Percentiles rank a stretch among this genome's conserved stretches.
Evolutionary conservation across 495 filamentous ascomycete species (phyloP).

Genomic region (Penicillium samsonianum): DNA sequence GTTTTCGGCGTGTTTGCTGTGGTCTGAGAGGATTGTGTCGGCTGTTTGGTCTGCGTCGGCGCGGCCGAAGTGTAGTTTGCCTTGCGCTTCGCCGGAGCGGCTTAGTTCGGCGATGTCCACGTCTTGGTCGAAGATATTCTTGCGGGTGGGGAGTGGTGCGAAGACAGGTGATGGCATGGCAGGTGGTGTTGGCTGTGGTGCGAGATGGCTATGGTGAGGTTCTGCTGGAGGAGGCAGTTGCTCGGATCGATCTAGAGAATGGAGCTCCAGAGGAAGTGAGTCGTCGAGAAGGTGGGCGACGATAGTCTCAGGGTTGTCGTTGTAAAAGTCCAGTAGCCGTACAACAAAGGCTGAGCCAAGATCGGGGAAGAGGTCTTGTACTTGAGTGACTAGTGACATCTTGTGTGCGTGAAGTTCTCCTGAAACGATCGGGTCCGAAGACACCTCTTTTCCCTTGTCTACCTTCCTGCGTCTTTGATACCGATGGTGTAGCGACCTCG

Average conservation of each 20-base stretch:
- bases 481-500: slow-evolving; percentile 54
- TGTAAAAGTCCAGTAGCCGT: slow-evolving; percentile 76
- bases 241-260: slow-evolving; percentile 43
- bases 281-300: slow-evolving; percentile 84
- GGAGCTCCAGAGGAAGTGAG: slow-evolving; percentile 60
- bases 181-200: slow-evolving; percentile 45
- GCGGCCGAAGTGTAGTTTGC: slow-evolving; percentile 75
- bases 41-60: slow-evolving; percentile 62
- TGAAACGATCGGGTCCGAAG: slow-evolving; percentile 40
- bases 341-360: slow-evolving; percentile 82
- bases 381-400: slow-evolving; percentile 78
- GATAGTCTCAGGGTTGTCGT: slow-evolving; percentile 74
- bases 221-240: slow-evolving; percentile 33
- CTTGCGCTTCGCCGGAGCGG: slow-evolving; percentile 43
- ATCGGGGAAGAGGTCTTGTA: slow-evolving; percentile 92
- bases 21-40: slow-evolving; percentile 58
- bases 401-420: slow-evolving; percentile 73
- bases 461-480: slow-evolving; percentile 56
- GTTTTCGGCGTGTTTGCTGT: slow-evolving; percentile 56
- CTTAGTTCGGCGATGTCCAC: slow-evolving; percentile 78
- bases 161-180: slow-evolving; percentile 27
- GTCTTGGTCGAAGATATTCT: slow-evolving; percentile 71
- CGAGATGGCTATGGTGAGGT: slow-evolving; percentile 21
- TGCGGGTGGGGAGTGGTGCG: slow-evolving; percentile 40
- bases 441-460: slow-evolving; percentile 70